Evolutionary conservation across 2,329 filamentous ascomycete genomes (phyloP), one percentile per base, ranked within the genome.

Genomic region (Penicillium sp.): DNA sequence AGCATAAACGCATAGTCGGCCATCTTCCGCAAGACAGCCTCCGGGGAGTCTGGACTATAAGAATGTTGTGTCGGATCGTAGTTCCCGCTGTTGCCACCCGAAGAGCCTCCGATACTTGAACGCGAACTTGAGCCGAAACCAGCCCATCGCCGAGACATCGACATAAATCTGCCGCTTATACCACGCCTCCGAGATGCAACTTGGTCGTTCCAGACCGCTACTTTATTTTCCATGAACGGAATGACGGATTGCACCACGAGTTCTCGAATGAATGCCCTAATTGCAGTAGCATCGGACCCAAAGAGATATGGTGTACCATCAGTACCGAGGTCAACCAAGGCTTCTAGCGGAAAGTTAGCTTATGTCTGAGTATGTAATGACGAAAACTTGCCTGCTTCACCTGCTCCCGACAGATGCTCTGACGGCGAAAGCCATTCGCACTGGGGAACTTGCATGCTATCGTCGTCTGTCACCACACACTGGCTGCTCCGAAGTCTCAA

Each of bases 1-100:
- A 99, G 82, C 92, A 99, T 97, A 69, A 99, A 96, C 11, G 92
- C 88, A 75, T 93, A 97, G 72, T 99, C 94, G 43, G 91, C 94
- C 48, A 99, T 79, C 70, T 95, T 96, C 36, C 94, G 87, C 85
- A 99, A 90, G 49, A 94, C 84, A 4, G 93, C 92, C 78, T 99
- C 95, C 0, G 92, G 87, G 0, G 89, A 80, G 60, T 96, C 91
- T 0, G 91, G 88, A 27, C 84, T 82, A 74, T 97, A 99, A 71
- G 90, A 96, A 1, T 92, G 92, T 65, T 85, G 82, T 7, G 85
- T 74, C 38, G 82, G 76, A 72, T 97, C 91, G 74, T 96, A 97
- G 68, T 92, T 96, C 66, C 66, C 80, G 70, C 67, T 73, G 60
- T 61, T 65, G 19, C 72, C 71, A 21, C 65, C 73, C 5, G 78